Conservation (phyloP, 805 yeast species). For the Metschnikowia gruessii region DNA sequence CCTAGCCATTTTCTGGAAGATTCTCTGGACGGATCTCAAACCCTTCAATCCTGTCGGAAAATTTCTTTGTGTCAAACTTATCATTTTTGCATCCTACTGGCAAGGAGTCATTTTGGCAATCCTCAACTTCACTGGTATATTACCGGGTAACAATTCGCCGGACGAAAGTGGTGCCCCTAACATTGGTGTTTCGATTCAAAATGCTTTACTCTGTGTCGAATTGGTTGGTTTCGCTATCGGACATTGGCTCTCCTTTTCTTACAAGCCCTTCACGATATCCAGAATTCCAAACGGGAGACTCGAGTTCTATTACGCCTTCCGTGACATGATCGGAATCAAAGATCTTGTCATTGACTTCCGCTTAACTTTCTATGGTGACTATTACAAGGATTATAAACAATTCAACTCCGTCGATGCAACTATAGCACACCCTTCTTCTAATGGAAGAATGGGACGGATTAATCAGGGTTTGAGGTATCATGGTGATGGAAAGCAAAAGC, state of each 20-base stretch:
- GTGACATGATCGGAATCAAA: slow-evolving; percentile 72
- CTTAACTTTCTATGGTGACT: slow-evolving; percentile 64
- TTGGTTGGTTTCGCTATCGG: slow-evolving; percentile 81
- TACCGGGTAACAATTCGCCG: slow-evolving; percentile 34
- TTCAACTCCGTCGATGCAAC: slow-evolving; percentile 79
- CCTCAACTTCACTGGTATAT: slow-evolving; percentile 46
- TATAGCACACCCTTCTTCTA: slow-evolving; percentile 65
- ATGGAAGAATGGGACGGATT: slow-evolving; percentile 63
- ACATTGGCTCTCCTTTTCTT: slow-evolving; percentile 86
- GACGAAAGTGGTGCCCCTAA: slow-evolving; percentile 29
- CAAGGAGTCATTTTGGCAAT: slow-evolving; percentile 68
- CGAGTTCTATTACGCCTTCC: slow-evolving; percentile 56
- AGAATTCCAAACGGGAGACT: slow-evolving; percentile 68
- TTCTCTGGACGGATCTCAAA: slow-evolving; percentile 70
- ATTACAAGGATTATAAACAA: slow-evolving; percentile 69
- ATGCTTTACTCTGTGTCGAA: slow-evolving; percentile 77
- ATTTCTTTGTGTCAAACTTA: slow-evolving; percentile 87
- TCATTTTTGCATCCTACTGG: slow-evolving; percentile 98
- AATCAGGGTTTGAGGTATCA: slow-evolving; percentile 81
- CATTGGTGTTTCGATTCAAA: slow-evolving; percentile 64
- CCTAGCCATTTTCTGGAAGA: slow-evolving; percentile 89
- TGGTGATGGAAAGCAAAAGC: slow-evolving; percentile 72
- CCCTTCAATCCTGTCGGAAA: slow-evolving; percentile 89
- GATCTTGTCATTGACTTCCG: slow-evolving; percentile 80
- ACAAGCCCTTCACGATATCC: slow-evolving; percentile 61